Conservation (phyloP, 1,284 basidiomycete genomes). For the Irpex sp. region DNA sequence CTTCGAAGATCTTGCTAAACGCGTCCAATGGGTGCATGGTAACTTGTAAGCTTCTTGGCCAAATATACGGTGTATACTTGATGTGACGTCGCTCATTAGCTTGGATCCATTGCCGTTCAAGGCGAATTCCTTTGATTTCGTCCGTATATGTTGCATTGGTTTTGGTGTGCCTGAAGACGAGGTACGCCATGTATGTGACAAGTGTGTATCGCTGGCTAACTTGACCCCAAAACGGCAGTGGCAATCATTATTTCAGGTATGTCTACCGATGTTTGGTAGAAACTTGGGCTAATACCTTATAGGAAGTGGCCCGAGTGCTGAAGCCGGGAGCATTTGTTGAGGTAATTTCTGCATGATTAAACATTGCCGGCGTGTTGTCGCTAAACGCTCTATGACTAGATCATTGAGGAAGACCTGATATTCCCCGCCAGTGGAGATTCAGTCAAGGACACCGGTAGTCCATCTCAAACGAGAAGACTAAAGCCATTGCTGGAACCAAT, state of each 20-base stretch:
- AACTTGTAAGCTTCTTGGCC: slow-evolving; percentile 48
- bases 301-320: slow-evolving; percentile 68
- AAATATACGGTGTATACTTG: background rate
- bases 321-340: slow-evolving; percentile 46
- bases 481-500: background rate
- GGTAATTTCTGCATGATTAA: slow-evolving; percentile 32
- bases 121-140: slow-evolving; percentile 55
- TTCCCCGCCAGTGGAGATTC: slow-evolving; percentile 52
- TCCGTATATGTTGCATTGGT: slow-evolving; percentile 59
- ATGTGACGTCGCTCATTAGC: slow-evolving; percentile 31
- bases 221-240: slow-evolving; percentile 20
- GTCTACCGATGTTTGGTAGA: background rate
- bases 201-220: no score
- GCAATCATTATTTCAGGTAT: slow-evolving; percentile 34
- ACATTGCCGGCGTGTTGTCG: background rate
- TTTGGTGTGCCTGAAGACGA: slow-evolving; percentile 70
- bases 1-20: slow-evolving; percentile 37
- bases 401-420: slow-evolving; percentile 69
- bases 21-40: slow-evolving; percentile 63
- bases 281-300: background rate
- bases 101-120: slow-evolving; percentile 61
- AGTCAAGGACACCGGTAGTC: slow-evolving; percentile 18
- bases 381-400: slow-evolving; percentile 31
- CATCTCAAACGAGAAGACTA: background rate
- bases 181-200: slow-evolving; percentile 28